A percentile compares a stretch with the other conserved stretches of the same genome.
Conservation (phyloP, 768 basidiomycete species). For the Xerocomus spinulosus region DNA sequence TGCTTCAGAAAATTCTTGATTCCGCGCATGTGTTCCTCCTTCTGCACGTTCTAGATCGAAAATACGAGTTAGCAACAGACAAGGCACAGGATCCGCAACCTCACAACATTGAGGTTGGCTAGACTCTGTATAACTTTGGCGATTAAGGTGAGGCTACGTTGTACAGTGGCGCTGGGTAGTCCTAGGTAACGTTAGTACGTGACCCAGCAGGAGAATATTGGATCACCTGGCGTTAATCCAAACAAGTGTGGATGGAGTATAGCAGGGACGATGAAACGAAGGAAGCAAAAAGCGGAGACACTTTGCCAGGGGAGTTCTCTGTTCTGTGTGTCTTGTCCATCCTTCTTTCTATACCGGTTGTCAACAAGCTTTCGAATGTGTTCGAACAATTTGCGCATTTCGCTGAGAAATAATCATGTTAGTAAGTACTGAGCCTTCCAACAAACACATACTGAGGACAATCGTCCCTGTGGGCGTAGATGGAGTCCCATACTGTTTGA, state of each 20-base stretch:
- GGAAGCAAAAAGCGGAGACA: conserved; percentile 85
- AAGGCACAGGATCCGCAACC: conserved; percentile 20
- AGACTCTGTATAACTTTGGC: conserved; percentile 89
- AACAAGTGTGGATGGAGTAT: conserved; percentile 87
- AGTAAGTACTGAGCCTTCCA: conserved; percentile 4
- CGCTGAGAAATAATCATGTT: conserved; percentile 39
- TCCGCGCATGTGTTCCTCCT: conserved; percentile 79
- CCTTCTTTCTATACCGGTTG: conserved; percentile 48
- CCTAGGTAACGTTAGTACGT: conserved; percentile 40
- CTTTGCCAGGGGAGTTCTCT: conserved; percentile 69
- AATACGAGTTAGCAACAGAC: conserved; percentile 1
- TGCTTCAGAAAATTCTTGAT: conserved; percentile 69
- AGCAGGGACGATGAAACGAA: conserved; percentile 86
- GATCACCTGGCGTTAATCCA: conserved; percentile 66
- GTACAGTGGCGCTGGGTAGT: conserved; percentile 59
- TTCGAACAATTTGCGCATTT: conserved; percentile 65
- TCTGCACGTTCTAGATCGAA: conserved; percentile 49
- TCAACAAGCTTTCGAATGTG: conserved; percentile 73
- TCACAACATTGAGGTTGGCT: conserved; percentile 75
- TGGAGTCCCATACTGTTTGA: conserved; percentile 73
- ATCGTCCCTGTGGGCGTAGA: conserved; percentile 65
- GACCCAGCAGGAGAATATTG: neutral
- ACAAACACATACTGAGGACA: conserved; percentile 63
- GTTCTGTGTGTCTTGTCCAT: conserved; percentile 39
- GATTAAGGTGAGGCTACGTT: conserved; percentile 77